Evolutionary conservation across 352 stramenopile genomes (phyloP).

Genomic region (Phytophthora nicotianae): DNA sequence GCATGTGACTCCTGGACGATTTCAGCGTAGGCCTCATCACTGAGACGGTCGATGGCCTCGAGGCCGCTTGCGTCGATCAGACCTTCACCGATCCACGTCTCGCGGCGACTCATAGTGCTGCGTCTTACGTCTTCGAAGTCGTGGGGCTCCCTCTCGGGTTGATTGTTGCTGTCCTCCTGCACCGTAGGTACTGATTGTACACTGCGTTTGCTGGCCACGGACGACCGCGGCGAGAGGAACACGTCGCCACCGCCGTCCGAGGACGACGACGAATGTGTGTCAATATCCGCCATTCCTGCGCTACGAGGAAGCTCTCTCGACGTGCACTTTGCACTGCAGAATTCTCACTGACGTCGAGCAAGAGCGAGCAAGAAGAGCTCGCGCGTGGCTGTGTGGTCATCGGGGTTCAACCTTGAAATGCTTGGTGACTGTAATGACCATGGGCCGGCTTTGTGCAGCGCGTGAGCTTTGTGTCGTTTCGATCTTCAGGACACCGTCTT

Average conservation of each 20-base stretch:
- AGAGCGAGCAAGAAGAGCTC: too few relatives aligned
- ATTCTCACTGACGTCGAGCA: slow-evolving; percentile 22
- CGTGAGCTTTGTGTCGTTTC: slow-evolving; percentile 22
- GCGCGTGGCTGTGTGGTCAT: slow-evolving; percentile 28
- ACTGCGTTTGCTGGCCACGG: slow-evolving; percentile 34
- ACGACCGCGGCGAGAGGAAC: slow-evolving; percentile 37
- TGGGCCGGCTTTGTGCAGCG: background rate
- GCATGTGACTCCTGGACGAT: slow-evolving; percentile 35
- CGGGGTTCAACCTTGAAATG: slow-evolving; percentile 15
- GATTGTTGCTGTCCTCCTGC: slow-evolving; percentile 8
- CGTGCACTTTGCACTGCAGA: slow-evolving; percentile 24
- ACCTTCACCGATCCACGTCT: slow-evolving; percentile 77
- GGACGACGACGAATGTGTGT: slow-evolving; percentile 39
- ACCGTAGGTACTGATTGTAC: slow-evolving; percentile 36
- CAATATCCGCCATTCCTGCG: slow-evolving; percentile 34
- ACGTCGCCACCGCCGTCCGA: slow-evolving; percentile 38
- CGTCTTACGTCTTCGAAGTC: slow-evolving; percentile 18
- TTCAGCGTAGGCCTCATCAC: slow-evolving; percentile 43
- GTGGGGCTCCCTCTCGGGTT: slow-evolving; percentile 29
- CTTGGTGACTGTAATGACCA: background rate
- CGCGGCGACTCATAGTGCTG: slow-evolving; percentile 41
- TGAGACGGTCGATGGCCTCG: slow-evolving; percentile 59
- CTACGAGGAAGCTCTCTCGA: background rate
- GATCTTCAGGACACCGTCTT: slow-evolving; percentile 1
- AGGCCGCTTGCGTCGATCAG: slow-evolving; percentile 58